A percentile compares a stretch with the other conserved stretches of the same genome.
Conservation (phyloP, 352 stramenopile species). For the Phytophthora tentaculata region DNA sequence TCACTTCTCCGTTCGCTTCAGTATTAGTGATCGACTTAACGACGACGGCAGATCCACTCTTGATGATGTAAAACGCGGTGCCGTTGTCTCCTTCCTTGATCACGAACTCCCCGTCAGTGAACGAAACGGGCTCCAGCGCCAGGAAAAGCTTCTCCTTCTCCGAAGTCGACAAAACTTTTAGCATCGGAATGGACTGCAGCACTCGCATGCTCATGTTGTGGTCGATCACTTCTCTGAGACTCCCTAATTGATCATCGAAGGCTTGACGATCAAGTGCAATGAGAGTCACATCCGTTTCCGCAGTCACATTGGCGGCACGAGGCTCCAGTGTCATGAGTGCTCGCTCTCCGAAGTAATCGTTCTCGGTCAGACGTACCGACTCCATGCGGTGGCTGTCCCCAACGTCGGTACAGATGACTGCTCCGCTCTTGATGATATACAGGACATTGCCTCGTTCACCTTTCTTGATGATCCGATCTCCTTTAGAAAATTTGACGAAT, state of each 20-base stretch:
- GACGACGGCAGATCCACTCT: conserved; percentile 66
- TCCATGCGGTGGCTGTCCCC: conserved; percentile 48
- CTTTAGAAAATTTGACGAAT: conserved; percentile 68
- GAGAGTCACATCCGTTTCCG: conserved; percentile 65
- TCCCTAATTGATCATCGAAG: conserved; percentile 93
- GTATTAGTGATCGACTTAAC: conserved; percentile 47
- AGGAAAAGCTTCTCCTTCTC: conserved; percentile 74
- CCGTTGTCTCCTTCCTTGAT: conserved; percentile 75
- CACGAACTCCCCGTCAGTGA: conserved; percentile 61
- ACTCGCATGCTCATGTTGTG: conserved; percentile 87
- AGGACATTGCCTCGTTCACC: conserved; percentile 80
- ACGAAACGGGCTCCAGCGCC: conserved; percentile 55
- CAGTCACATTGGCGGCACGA: conserved; percentile 89
- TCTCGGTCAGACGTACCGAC: conserved; percentile 52
- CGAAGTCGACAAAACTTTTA: conserved; percentile 67
- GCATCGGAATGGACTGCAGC: conserved; percentile 72
- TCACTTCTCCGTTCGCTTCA: conserved; percentile 26
- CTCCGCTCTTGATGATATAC: conserved; percentile 88
- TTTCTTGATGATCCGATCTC: conserved; percentile 86
- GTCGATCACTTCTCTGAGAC: conserved; percentile 91
- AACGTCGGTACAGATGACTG: conserved; percentile 65
- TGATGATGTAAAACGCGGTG: conserved; percentile 86
- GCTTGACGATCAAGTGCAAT: conserved; percentile 93
- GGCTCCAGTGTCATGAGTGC: conserved; percentile 91
- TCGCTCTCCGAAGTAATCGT: conserved; percentile 94